Base-by-base conservation (phyloP, 2,329 filamentous ascomycete species). In the Dactylellina leptospora region DNA sequence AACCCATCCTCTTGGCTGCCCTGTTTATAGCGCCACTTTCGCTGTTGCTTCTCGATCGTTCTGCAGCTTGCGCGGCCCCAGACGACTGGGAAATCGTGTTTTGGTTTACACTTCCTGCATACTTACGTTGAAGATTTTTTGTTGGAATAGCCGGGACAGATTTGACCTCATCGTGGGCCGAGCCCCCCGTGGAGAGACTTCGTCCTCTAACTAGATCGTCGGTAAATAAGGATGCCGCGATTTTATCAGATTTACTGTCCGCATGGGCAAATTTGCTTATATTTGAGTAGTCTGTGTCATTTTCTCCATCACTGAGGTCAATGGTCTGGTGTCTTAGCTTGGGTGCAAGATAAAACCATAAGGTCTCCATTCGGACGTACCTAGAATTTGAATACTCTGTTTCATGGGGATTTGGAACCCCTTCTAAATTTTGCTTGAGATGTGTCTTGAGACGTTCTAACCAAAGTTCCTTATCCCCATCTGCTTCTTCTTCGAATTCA, bases 311-410 rank as follows among this genome's bases (percentile, higher is more conserved):
- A 25, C 68, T 72, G 30, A 23, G 25, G n/a, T n/a, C n/a, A n/a
- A n/a, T n/a, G n/a, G n/a, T n/a, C n/a, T n/a, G n/a, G n/a, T n/a
- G n/a, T n/a, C n/a, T n/a, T n/a, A n/a, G n/a, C n/a, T n/a, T n/a
- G n/a, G n/a, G n/a, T n/a, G n/a, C n/a, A n/a, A n/a, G n/a, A n/a
- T n/a, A n/a, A n/a, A n/a, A n/a, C n/a, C n/a, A n/a, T n/a, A n/a
- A n/a, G n/a, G n/a, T n/a, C n/a, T n/a, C n/a, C n/a, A n/a, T n/a
- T n/a, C n/a, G n/a, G 51, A 20, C 47, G 74, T 74, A 76, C 76
- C 75, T 77, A 13, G 76, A 75, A 38, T 73, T 74, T 13, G 73
- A 76, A 51, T 75, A 74, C 28, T 73, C 69, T 8, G 74, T 74
- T 13, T 75, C 73, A 25, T 53, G 66, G 4, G 25, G 44, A 55